Base-by-base conservation (phyloP, 2,329 filamentous ascomycete genomes). In the Colletotrichum sp. region DNA sequence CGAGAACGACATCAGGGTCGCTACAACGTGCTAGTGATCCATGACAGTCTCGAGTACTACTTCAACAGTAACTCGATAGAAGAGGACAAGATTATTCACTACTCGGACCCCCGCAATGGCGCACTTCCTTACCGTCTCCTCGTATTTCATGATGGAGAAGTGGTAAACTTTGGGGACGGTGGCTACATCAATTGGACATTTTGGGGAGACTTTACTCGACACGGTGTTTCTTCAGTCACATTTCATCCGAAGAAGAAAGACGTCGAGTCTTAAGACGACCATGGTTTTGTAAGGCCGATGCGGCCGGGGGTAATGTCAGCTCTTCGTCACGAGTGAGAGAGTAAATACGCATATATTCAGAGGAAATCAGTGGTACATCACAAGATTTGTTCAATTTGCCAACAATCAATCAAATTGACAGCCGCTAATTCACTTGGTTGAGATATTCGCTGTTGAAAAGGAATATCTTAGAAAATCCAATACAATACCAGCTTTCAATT, bases 181-280 rank as follows among this genome's bases (percentile, higher is more conserved):
- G 55, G 55, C 16, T 59, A 59, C 24, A 18, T 59, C 55, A 59
- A 59, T 14, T 59, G 55, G 55, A 16, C 21, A 1, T 59, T 59
- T 28, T 16, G 21, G 13, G 55, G 55, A 16, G 16, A 28, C n/a
- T 59, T 24, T 14, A 59, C 55, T 59, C 55, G 24, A 9, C 24
- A 28, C 26, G 55, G 55, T 26, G 55, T 59, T 59, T 59, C 55
- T 59, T 59, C 55, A 18, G 55, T 59, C 13, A 59, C 55, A 28
- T 28, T 59, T 28, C 55, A 59, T 18, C 13, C 24, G n/a, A 48
- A 48, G 43, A 48, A 48, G 43, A 48, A 48, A 4, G 43, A 48
- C n/a, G 43, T 48, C 2, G 43, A 48, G n/a, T 48, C 43, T 12
- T 48, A 3, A 48, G 43, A n/a, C 18, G 10, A 21, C 18, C 43